Evolutionary conservation across 345 rosid species (phyloP).

Genomic region (Gossypium anomalum): DNA sequence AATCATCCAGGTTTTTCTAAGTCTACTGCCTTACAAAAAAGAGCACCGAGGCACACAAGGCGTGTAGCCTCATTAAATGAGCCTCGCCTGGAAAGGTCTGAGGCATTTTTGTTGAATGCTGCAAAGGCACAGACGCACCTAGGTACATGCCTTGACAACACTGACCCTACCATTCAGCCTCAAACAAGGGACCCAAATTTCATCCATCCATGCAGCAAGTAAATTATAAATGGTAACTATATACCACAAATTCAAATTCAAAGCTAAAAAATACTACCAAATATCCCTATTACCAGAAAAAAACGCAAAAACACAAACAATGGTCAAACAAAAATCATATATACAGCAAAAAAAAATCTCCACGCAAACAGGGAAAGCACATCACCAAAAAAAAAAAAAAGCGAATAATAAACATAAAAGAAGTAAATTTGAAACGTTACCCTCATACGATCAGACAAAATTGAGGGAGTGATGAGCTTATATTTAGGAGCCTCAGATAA

Average conservation of each 20-base stretch:
- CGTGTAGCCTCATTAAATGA: no score
- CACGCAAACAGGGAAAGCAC: neutral
- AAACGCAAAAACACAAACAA: neutral
- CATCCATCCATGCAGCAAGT: neutral
- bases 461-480: neutral
- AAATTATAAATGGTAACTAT: no score
- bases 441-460: conserved; percentile 1
- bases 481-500: conserved; percentile 1
- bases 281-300: neutral
- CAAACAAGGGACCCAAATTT: neutral
- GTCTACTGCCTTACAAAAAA: no score
- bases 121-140: no score
- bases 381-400: neutral
- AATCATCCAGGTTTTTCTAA: no score
- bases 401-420: neutral
- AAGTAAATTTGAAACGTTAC: neutral
- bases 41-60: no score
- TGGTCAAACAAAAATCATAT: neutral
- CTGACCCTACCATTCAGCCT: no score
- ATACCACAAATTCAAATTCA: no score
- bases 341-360: neutral
- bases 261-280: no score
- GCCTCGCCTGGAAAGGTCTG: no score
- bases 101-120: no score
- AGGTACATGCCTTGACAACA: no score